Evolutionary conservation across 1,284 basidiomycete genomes (phyloP).

Genomic region (Leccinum holopus): DNA sequence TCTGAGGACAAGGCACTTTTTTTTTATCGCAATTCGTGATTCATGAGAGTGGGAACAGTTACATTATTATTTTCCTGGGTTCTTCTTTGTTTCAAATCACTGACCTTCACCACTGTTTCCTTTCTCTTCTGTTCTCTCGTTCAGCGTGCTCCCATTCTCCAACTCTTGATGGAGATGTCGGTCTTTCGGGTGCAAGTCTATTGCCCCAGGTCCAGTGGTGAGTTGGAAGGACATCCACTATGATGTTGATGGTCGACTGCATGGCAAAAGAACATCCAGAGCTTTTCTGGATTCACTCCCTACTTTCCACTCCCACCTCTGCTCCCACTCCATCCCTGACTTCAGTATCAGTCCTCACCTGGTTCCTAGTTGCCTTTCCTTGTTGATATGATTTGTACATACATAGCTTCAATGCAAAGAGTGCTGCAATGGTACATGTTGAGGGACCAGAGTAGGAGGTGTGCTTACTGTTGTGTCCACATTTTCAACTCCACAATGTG

Average conservation of each 20-base stretch:
- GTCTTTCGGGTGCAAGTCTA: too few relatives aligned
- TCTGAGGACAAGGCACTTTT: background rate
- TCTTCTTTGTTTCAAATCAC: background rate
- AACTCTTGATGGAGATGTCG: background rate
- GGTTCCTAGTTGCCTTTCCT: background rate
- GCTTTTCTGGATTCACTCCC: too few relatives aligned
- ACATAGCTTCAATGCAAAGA: too few relatives aligned
- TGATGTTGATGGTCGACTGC: background rate
- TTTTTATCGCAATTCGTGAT: background rate
- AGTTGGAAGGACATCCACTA: too few relatives aligned
- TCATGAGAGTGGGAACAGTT: background rate
- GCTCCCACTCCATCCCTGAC: too few relatives aligned
- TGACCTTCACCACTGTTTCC: background rate
- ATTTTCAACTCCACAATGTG: too few relatives aligned
- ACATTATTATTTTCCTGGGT: background rate
- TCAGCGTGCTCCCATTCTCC: background rate
- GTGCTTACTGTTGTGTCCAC: too few relatives aligned
- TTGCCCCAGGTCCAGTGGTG: too few relatives aligned
- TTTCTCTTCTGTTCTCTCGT: background rate
- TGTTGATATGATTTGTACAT: background rate
- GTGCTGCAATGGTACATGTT: too few relatives aligned
- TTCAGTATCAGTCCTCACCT: background rate
- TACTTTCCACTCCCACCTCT: too few relatives aligned
- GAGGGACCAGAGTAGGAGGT: too few relatives aligned
- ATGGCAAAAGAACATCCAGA: background rate